Conservation (phyloP, 2,329 filamentous ascomycete genomes). For the Chaetomiaceae sp. region DNA sequence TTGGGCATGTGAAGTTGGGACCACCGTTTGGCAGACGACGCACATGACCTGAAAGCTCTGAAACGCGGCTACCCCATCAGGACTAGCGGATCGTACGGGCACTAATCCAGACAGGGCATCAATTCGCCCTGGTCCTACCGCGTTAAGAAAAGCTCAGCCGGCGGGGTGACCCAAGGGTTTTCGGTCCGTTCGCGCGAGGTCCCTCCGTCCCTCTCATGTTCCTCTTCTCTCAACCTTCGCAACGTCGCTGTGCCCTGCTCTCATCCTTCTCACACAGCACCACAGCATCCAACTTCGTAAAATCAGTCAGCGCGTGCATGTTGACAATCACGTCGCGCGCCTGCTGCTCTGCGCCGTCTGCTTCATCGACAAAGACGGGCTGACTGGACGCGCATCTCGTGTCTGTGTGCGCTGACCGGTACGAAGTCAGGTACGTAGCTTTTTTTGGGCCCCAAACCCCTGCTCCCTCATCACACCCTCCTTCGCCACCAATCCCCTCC, state of each 20-base stretch:
- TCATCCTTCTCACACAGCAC: background rate
- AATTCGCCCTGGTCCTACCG: conserved; percentile 4
- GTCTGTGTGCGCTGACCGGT: background rate
- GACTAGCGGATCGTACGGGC: background rate
- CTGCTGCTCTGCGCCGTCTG: background rate
- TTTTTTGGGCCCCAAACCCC: conserved; percentile 13
- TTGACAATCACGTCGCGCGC: background rate
- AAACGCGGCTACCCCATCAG: conserved; percentile 8
- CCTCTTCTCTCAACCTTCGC: background rate
- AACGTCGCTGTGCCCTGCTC: background rate
- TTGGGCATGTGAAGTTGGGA: background rate
- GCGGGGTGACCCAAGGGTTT: conserved; percentile 14
- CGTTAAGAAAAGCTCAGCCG: conserved; percentile 8
- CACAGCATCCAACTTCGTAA: background rate
- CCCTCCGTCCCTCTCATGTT: no score
- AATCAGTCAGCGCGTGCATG: background rate
- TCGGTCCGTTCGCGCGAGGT: conserved; percentile 21
- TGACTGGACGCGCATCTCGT: background rate
- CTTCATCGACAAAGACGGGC: no score
- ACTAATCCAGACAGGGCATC: conserved; percentile 13
- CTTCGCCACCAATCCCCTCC: conserved; percentile 12
- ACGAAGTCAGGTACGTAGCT: conserved; percentile 16
- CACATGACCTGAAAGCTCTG: conserved; percentile 20
- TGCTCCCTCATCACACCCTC: conserved; percentile 15
- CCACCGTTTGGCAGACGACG: conserved; percentile 23